Evolutionary conservation across 441 rosid genomes (phyloP).

Genomic region (Croton laevigatus): DNA sequence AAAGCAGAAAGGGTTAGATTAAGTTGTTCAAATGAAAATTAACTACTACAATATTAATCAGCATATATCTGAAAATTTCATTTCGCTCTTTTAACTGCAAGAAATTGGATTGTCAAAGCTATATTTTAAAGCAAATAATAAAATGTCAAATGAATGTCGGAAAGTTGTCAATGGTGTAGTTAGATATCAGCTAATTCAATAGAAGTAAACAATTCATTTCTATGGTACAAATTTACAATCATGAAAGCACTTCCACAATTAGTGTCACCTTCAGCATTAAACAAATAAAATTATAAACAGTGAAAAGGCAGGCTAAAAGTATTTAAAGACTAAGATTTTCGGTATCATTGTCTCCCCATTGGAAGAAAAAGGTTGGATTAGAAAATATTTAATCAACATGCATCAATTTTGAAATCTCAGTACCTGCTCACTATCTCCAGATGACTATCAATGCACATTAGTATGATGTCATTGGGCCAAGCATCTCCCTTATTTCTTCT

Average conservation of each 20-base stretch:
- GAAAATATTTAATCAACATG: background rate
- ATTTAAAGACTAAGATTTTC: slow-evolving; percentile 7
- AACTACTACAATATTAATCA: background rate
- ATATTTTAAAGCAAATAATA: background rate
- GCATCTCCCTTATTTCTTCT: slow-evolving; percentile 6
- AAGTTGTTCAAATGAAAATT: background rate
- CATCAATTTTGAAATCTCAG: background rate
- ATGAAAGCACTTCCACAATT: slow-evolving; percentile 3
- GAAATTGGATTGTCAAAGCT: background rate
- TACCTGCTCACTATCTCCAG: background rate
- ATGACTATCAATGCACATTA: background rate
- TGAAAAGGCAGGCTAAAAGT: background rate
- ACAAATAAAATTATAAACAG: background rate
- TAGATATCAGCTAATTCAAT: background rate
- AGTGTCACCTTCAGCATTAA: background rate
- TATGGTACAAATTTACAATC: background rate
- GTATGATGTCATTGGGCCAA: background rate
- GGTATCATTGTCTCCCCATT: slow-evolving; percentile 6
- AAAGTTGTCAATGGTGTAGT: background rate
- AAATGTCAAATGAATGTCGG: slow-evolving; percentile 2
- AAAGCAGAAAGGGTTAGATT: background rate
- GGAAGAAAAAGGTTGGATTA: background rate
- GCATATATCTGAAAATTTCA: background rate
- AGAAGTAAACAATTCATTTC: background rate
- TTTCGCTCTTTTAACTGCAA: background rate